Evolutionary conservation across 352 stramenopile genomes (phyloP), one percentile per base, ranked within the genome.

Genomic region (Phytophthora boehmeriae): DNA sequence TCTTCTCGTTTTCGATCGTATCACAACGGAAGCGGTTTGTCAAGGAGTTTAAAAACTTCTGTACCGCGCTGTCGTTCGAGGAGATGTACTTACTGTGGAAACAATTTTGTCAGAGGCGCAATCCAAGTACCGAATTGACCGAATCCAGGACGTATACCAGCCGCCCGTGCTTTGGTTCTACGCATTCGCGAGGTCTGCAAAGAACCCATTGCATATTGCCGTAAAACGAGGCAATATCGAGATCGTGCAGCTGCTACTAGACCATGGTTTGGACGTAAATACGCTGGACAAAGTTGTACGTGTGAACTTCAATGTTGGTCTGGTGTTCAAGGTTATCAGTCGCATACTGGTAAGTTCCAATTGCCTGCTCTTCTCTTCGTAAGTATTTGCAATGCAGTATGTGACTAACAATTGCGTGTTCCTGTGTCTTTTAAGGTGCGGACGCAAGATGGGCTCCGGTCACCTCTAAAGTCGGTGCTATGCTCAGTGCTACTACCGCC

Each of bases 171-270:
- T 93, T 19, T 92, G 85, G 83, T 57, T 86, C 19, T 84, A 73
- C 49, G 68, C 80, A 39, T 89, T 92, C 36, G 83, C 81, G 0
- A 68, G 72, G 32, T 94, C 85, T 0, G 64, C 63, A 30, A 92
- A 92, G 57, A 94, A 93, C 22, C 85, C 85, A 25, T 71, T 94
- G 6, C 85, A 94, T 53, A 71, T 92, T 43, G 83, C 85, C 1
- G 85, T 82, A 4, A 77, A 77, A 50, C 69, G 73, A 22, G 83
- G 81, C 30, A 67, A 90, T 43, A 44, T 84, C 2, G 41, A 57
- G n/a, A 77, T 92, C 36, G 78, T 92, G n/a, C 43, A 83, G 44
- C 50, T 89, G 1, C 62, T 94, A 20, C 57, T 94, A 4, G 63
- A 63, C 8, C 63, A 77, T 14, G 78, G 76, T 1, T 78, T 90